A percentile compares a stretch with the other conserved stretches of the same genome.
Conservation (phyloP, 768 basidiomycete species). For the Lyophyllum decastes region DNA sequence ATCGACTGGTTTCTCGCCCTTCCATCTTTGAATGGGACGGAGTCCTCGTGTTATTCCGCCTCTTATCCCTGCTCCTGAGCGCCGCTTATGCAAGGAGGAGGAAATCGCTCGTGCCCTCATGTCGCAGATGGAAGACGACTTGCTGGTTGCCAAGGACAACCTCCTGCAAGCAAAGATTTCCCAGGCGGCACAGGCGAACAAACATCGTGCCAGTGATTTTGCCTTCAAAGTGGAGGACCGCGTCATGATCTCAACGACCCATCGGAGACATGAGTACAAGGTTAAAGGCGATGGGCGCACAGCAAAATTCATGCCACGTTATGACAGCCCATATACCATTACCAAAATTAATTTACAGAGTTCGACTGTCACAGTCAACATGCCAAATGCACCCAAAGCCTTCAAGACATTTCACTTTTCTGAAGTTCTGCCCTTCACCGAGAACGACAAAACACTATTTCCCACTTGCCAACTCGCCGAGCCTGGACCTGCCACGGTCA, state of each 20-base stretch:
- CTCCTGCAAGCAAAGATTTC: not conserved
- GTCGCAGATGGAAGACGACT: not conserved
- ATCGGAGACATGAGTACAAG: not conserved
- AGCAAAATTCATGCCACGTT: not conserved
- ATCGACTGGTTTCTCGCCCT: conserved; percentile 28
- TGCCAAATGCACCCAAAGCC: not conserved
- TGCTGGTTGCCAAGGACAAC: not conserved
- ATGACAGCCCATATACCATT: not conserved
- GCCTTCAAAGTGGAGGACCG: not conserved
- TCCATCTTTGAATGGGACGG: conserved; percentile 23
- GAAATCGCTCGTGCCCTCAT: not conserved
- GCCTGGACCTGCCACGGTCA: no score
- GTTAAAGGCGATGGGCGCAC: not conserved
- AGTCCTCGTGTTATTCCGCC: conserved; percentile 24
- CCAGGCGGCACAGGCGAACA: not conserved
- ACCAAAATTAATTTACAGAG: no score
- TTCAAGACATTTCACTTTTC: not conserved
- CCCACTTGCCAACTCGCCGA: no score
- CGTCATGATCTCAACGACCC: not conserved
- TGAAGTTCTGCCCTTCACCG: no score
- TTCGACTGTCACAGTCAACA: not conserved
- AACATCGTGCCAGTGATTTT: not conserved
- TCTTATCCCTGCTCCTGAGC: not conserved
- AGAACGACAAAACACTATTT: no score
- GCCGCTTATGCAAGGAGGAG: not conserved